Evolutionary conservation across 1,284 basidiomycete genomes (phyloP), one percentile per base, ranked within the genome.

Genomic region (Trichosporon faecale): DNA sequence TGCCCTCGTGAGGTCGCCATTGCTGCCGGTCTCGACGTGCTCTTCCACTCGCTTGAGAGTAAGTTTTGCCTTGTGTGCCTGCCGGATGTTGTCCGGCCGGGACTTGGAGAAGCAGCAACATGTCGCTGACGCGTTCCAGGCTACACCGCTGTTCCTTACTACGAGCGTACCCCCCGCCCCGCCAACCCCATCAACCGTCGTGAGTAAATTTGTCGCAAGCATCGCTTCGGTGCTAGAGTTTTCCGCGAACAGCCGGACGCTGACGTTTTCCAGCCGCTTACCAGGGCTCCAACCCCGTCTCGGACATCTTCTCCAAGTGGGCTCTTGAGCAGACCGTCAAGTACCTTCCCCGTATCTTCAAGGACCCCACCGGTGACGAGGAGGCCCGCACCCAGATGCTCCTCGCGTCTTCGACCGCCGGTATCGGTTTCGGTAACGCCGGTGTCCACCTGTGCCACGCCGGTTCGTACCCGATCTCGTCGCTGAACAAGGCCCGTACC

Each of bases 241-340:
- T 55, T 25, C 52, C 52, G 52, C n/a, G 23, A 8, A 11, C 23
- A 55, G 11, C 21, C 52, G 52, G 52, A 40, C 37, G 55, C 55
- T 60, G 29, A 60, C 55, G 27, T 21, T 14, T 21, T 6, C 55
- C 46, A 60, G 55, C 80, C 60, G 93, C 95, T 8, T 98, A 98
- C 80, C 95, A 98, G 84, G 95, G 95, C 64, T 91, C 92, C 75
- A 98, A 98, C 83, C 95, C 95, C 5, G 93, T 97, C 52, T 92
- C 94, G 5, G 95, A 98, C 80, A 93, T 98, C 67, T 98, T 98
- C 85, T 95, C 94, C 6, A 86, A 92, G 73, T 98, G 95, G 95
- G 95, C 96, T 3, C 85, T 98, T 70, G 89, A 91, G 79, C 92
- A 94, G 35, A 94, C 94, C 0, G 91, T 98, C 72, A 90, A 94